Percentiles rank a stretch among this genome's conserved stretches.
Evolutionary conservation across 345 rosid genomes (phyloP).

Genomic region (Eucalyptus pauciflora): DNA sequence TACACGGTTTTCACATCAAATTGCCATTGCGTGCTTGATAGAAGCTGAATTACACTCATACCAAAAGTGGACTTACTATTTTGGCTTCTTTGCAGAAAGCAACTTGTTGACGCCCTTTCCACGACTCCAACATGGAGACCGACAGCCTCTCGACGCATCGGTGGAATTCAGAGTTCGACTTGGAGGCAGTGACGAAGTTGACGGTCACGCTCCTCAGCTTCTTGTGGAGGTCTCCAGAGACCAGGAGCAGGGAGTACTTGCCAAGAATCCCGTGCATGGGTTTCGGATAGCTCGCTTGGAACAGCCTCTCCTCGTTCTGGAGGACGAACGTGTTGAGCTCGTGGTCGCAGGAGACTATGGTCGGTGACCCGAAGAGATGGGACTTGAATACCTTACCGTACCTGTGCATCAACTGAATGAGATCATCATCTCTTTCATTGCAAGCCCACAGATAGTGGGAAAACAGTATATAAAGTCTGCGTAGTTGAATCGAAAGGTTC

Average conservation of each 20-base stretch:
- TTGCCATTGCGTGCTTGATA: neutral
- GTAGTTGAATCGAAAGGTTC: neutral
- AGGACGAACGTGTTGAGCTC: slow-evolving; percentile 76
- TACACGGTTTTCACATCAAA: neutral
- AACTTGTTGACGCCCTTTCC: slow-evolving; percentile 33
- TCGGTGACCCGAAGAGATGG: slow-evolving; percentile 67
- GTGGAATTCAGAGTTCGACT: slow-evolving; percentile 35
- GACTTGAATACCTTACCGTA: slow-evolving; percentile 78
- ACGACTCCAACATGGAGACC: slow-evolving; percentile 49
- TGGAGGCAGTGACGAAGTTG: slow-evolving; percentile 36
- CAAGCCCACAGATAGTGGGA: neutral
- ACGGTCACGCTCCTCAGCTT: slow-evolving; percentile 47
- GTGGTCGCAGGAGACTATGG: slow-evolving; percentile 74
- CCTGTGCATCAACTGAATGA: slow-evolving; percentile 6
- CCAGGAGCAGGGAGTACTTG: slow-evolving; percentile 31
- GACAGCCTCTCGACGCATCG: slow-evolving; percentile 31
- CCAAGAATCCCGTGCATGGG: slow-evolving; percentile 78
- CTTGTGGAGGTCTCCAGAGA: slow-evolving; percentile 65
- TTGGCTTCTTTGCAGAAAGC: slow-evolving; percentile 45
- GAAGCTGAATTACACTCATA: neutral
- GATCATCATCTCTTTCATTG: neutral
- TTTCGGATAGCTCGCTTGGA: slow-evolving; percentile 60
- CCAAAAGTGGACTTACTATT: slow-evolving; percentile 16
- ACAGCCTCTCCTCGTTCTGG: slow-evolving; percentile 70
- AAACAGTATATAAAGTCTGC: neutral